Evolutionary conservation across 2,329 filamentous ascomycete species (phyloP).

Genomic region (Cladophialophora psammophila): DNA sequence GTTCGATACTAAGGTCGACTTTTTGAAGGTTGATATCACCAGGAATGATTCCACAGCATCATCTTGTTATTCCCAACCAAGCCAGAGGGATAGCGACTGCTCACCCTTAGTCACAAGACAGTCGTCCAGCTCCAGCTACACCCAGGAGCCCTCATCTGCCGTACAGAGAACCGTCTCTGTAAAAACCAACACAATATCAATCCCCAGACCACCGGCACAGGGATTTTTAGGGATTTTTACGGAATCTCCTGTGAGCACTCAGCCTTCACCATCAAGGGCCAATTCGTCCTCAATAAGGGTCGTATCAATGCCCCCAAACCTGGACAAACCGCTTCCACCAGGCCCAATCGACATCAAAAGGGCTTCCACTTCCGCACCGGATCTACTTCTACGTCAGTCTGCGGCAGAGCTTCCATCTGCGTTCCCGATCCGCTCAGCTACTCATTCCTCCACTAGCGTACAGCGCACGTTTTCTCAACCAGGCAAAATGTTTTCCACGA

Average conservation of each 20-base stretch:
- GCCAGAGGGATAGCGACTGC: conserved; percentile 31
- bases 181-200: conserved; percentile 10
- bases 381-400: conserved; percentile 22
- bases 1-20: conserved; percentile 14
- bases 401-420: conserved; percentile 25
- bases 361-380: conserved; percentile 30
- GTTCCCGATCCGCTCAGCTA: neutral
- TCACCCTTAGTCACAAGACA: conserved; percentile 36
- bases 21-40: conserved; percentile 25
- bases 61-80: conserved; percentile 35
- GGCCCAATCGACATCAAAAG: conserved; percentile 23
- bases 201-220: conserved; percentile 8
- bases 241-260: conserved; percentile 11
- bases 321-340: conserved; percentile 36
- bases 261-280: conserved; percentile 10
- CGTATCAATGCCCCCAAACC: conserved; percentile 24
- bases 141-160: conserved; percentile 26
- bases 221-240: neutral
- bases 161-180: conserved; percentile 16
- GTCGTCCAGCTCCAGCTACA: conserved; percentile 38
- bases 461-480: conserved; percentile 12
- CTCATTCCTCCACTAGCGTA: neutral
- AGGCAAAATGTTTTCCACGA: conserved; percentile 17
- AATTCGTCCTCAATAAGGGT: conserved; percentile 20
- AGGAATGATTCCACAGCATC: conserved; percentile 38